Conservation (phyloP, 2,329 filamentous ascomycete species). For the Aspergillus viridinutans region DNA sequence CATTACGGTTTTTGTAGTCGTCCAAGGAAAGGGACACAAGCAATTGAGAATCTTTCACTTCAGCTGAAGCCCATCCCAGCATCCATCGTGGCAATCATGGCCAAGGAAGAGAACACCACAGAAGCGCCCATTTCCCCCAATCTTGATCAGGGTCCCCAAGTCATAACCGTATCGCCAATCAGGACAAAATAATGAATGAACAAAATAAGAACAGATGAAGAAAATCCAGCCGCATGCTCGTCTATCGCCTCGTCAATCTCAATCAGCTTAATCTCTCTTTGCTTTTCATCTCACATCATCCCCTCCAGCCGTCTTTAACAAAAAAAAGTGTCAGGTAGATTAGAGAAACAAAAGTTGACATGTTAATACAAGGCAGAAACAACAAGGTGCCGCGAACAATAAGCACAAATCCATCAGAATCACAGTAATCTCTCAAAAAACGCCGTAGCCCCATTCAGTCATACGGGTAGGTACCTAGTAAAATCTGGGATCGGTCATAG, state of each 20-base stretch:
- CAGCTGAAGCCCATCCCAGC: not conserved
- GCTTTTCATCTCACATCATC: not conserved
- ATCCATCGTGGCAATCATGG: not conserved
- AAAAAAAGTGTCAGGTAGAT: not conserved
- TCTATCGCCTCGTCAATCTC: not conserved
- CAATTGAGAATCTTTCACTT: not conserved
- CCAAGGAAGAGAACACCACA: not conserved
- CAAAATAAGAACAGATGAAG: not conserved
- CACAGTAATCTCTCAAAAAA: not conserved
- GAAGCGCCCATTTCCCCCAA: not conserved
- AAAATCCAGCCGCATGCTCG: not conserved
- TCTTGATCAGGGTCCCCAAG: not conserved
- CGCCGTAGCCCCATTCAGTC: constrained; percentile 11
- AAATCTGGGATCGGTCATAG: not conserved
- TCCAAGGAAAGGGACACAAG: not conserved
- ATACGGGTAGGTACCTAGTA: constrained; percentile 4
- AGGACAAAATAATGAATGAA: not conserved
- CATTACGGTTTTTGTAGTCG: not conserved
- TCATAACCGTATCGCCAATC: not conserved
- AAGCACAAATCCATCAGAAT: not conserved
- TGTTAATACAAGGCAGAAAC: not conserved
- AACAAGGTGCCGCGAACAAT: not conserved
- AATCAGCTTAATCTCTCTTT: not conserved
- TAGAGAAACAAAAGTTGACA: not conserved
- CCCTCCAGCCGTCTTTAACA: not conserved